phyloP scores from a whole-genome alignment of 1,284 basidiomycete species.

The Ganoderma lingzhi region DNA sequence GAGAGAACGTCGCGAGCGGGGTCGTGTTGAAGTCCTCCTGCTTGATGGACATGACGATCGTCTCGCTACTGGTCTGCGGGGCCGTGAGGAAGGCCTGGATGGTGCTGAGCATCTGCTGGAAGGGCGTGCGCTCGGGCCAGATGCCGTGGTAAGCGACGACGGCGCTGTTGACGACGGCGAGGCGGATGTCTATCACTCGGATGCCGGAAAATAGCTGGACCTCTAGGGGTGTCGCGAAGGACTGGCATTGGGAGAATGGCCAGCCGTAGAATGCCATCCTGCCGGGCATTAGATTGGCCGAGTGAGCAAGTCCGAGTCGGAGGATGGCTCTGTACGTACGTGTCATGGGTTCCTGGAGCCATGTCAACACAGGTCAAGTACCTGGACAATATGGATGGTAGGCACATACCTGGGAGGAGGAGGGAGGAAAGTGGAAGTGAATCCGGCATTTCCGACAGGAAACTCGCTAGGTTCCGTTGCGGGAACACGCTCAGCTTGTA shows the following conservation, averaged over 20 bases:
- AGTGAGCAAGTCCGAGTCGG: neutral
- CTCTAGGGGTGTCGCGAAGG: conserved; percentile 56
- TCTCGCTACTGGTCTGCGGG: conserved; percentile 67
- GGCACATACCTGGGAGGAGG: conserved; percentile 70
- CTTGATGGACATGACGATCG: conserved; percentile 86
- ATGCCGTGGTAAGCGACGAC: conserved; percentile 85
- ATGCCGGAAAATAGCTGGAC: conserved; percentile 74
- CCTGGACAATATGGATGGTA: neutral
- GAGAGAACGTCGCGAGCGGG: conserved; percentile 60
- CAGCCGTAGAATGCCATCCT: conserved; percentile 86
- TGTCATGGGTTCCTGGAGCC: conserved; percentile 71
- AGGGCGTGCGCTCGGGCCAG: conserved; percentile 73
- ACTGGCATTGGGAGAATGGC: conserved; percentile 82
- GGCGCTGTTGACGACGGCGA: conserved; percentile 68
- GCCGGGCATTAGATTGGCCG: neutral
- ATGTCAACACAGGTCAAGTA: neutral
- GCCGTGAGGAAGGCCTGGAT: conserved; percentile 72
- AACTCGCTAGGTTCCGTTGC: conserved; percentile 62
- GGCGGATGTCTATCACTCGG: conserved; percentile 82
- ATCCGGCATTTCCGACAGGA: conserved; percentile 75
- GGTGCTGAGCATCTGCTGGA: conserved; percentile 66
- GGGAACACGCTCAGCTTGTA: conserved; percentile 62
- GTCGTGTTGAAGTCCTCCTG: conserved; percentile 76
- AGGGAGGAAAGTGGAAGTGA: conserved; percentile 71
- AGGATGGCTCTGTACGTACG: conserved; percentile 50